Evolutionary conservation across 1,284 basidiomycete species (phyloP).

Genomic region (Ustilago xerochloae): DNA sequence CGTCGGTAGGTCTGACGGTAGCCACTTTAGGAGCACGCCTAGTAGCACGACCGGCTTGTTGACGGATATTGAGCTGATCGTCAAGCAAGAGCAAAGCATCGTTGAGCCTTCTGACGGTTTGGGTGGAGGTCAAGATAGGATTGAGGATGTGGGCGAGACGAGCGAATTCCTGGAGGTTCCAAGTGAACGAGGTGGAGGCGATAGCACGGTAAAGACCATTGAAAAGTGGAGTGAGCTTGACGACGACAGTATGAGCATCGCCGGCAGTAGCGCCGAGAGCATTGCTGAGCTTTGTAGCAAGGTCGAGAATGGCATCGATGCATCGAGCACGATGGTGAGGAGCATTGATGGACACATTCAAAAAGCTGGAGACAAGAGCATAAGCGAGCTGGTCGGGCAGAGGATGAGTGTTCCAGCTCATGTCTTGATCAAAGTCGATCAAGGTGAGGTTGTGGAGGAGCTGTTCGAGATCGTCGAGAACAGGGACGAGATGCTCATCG

Average conservation of each 20-base stretch:
- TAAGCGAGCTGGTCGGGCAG: conserved; percentile 64
- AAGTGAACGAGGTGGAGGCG: conserved; percentile 79
- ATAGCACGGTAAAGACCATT: conserved; percentile 89
- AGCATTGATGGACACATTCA: conserved; percentile 74
- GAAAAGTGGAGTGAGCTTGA: conserved; percentile 78
- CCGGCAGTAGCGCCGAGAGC: conserved; percentile 33
- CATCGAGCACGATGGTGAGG: conserved; percentile 74
- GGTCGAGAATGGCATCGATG: conserved; percentile 63
- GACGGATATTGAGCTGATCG: conserved; percentile 69
- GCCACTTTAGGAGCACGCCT: conserved; percentile 50
- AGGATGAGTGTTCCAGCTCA: conserved; percentile 55
- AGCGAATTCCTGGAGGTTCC: conserved; percentile 78
- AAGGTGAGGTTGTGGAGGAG: conserved; percentile 46
- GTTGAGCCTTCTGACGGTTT: conserved; percentile 71
- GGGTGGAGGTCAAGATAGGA: conserved; percentile 74
- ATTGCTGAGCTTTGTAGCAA: conserved; percentile 36
- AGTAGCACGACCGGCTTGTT: conserved; percentile 63
- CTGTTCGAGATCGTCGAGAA: conserved; percentile 55
- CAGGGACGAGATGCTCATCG: conserved; percentile 55
- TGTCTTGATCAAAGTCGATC: conserved; percentile 52
- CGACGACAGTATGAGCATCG: conserved; percentile 80
- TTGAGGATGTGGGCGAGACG: conserved; percentile 73
- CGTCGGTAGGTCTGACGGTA: conserved; percentile 47
- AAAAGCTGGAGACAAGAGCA: conserved; percentile 70
- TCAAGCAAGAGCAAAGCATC: conserved; percentile 71